Evolutionary conservation across 192 early-diverging fungal genomes (phyloP).

Genomic region (Rhizophagus prolifer): DNA sequence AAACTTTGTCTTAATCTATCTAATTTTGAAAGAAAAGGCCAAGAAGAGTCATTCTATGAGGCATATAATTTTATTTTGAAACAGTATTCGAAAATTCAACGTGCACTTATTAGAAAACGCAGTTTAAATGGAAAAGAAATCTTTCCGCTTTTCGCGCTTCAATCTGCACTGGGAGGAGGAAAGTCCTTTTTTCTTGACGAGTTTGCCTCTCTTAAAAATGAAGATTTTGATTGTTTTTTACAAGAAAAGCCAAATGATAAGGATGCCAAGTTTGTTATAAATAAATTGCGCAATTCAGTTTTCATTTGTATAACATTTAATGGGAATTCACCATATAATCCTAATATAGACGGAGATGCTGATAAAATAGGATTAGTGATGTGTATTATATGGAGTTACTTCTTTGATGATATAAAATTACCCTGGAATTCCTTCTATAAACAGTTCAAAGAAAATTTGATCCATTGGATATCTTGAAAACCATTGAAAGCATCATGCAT

Average conservation of each 20-base stretch:
- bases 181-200: constrained; percentile 9
- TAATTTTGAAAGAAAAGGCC: too few relatives aligned
- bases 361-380: background rate
- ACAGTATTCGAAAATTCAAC: too few relatives aligned
- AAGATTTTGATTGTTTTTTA: background rate
- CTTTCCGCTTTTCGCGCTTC: too few relatives aligned
- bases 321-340: too few relatives aligned
- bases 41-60: too few relatives aligned
- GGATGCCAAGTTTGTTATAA: too few relatives aligned
- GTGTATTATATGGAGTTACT: background rate
- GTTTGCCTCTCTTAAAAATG: constrained; percentile 1
- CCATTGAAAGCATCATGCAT: background rate
- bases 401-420: background rate
- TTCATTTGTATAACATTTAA: too few relatives aligned
- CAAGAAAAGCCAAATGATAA: background rate
- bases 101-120: too few relatives aligned
- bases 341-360: too few relatives aligned
- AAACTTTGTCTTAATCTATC: background rate
- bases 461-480: background rate
- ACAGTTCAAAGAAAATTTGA: background rate
- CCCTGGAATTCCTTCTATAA: background rate
- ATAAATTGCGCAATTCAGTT: too few relatives aligned
- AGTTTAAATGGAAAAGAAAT: too few relatives aligned
- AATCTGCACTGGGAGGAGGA: background rate
- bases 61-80: too few relatives aligned